phyloP scores from a whole-genome alignment of 129 eudicot species.

The Silybum marianum region DNA sequence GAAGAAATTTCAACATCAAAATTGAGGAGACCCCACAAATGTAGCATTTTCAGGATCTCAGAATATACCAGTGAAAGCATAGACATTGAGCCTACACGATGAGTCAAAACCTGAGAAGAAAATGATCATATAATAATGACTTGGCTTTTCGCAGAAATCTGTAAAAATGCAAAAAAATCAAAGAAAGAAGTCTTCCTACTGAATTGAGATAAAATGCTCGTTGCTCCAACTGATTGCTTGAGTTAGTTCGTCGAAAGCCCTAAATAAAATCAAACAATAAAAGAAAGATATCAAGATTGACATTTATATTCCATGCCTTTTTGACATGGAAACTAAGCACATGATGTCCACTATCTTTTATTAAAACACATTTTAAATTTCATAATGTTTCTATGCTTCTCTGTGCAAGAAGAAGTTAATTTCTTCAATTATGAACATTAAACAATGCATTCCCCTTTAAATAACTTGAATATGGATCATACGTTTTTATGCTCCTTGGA shows the following conservation, averaged over 20 bases:
- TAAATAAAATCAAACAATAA: constrained; percentile 22
- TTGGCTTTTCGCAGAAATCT: no score
- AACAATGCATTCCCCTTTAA: not conserved
- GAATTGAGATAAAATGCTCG: constrained; percentile 85
- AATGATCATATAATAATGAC: constrained; percentile 6
- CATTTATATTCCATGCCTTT: constrained; percentile 1
- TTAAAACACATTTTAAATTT: constrained; percentile 15
- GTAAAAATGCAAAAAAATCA: not conserved
- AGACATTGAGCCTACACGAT: constrained; percentile 78
- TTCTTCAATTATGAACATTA: not conserved
- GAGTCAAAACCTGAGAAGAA: constrained; percentile 70
- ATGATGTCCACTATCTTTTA: constrained; percentile 4
- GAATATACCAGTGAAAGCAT: constrained; percentile 79
- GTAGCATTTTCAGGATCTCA: constrained; percentile 77
- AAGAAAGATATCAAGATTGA: constrained; percentile 11
- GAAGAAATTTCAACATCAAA: constrained; percentile 81
- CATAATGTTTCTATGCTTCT: not conserved
- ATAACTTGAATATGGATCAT: not conserved
- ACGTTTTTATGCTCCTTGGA: not conserved
- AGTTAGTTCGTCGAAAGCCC: constrained; percentile 73
- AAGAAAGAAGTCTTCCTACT: constrained; percentile 41
- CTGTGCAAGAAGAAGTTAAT: not conserved
- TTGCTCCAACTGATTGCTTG: constrained; percentile 55
- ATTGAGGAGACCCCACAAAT: constrained; percentile 58
- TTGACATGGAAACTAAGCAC: constrained; percentile 4